These are phyloP conservation scores for Maudiozyma serrabonitensis DNA, from an alignment of 805 yeast genomes.

Conservation along the genomic window DNA sequence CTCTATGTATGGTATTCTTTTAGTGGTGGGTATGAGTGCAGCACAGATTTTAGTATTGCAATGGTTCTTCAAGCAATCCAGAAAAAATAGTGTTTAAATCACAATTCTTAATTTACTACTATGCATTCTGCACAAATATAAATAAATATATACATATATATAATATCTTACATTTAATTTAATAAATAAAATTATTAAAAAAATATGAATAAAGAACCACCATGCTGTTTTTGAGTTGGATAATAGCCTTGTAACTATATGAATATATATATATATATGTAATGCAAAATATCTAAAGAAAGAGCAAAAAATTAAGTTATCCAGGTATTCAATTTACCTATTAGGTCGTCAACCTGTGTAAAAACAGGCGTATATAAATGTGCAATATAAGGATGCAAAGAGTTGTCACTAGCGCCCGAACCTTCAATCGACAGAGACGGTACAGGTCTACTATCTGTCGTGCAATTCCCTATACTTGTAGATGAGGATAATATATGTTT, in stretches of 20 bases:
- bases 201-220: not conserved
- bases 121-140: not conserved
- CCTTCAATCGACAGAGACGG: too few relatives aligned
- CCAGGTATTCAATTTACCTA: not conserved
- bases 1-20: conserved; percentile 52
- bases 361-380: not conserved
- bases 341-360: not conserved
- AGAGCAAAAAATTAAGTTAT: not conserved
- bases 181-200: not conserved
- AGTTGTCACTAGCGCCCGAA: not conserved
- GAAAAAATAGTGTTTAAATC: conserved; percentile 51
- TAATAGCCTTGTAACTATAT: not conserved
- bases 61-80: conserved; percentile 59
- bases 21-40: conserved; percentile 60
- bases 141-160: not conserved
- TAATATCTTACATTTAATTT: not conserved
- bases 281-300: not conserved
- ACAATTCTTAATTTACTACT: not conserved
- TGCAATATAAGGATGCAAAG: not conserved
- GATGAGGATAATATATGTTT: too few relatives aligned
- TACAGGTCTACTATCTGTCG: too few relatives aligned
- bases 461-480: too few relatives aligned
- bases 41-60: conserved; percentile 62
- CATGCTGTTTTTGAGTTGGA: not conserved
- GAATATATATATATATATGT: not conserved